These are phyloP conservation scores for Camellia sinensis DNA, from an alignment of 148 eudicot species.

Conservation along the genomic window DNA sequence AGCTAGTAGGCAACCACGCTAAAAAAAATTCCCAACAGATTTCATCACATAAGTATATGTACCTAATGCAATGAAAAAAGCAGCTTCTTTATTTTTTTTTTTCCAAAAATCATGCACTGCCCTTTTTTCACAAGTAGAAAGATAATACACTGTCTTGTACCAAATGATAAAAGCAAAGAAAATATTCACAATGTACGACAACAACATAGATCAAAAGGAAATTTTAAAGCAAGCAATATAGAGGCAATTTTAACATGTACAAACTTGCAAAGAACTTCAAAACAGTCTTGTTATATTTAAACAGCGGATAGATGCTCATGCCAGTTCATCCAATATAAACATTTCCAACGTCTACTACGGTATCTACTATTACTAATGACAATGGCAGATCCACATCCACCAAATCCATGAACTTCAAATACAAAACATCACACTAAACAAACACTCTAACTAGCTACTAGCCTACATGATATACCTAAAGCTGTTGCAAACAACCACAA, in stretches of 20 bases:
- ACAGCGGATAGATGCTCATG: no score
- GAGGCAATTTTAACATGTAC: not conserved
- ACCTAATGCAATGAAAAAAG: no score
- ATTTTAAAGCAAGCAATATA: not conserved
- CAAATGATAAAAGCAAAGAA: no score
- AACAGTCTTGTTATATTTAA: not conserved
- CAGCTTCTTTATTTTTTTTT: no score
- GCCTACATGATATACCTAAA: conserved; percentile 5
- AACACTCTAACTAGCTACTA: conserved; percentile 1
- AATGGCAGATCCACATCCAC: not conserved
- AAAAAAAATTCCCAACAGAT: no score
- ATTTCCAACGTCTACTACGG: not conserved
- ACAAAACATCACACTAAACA: not conserved
- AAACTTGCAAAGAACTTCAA: not conserved
- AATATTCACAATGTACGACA: no score
- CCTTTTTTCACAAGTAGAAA: no score
- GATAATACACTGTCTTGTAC: no score
- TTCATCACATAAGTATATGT: no score
- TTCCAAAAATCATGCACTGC: no score
- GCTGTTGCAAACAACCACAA: conserved; percentile 9
- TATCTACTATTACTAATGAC: not conserved
- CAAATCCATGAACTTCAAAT: not conserved
- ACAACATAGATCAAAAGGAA: not conserved
- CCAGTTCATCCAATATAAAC: not conserved
- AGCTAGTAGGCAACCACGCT: no score